phyloP scores from a whole-genome alignment of 495 filamentous ascomycete species.

The Alectoria sarmentosa region DNA sequence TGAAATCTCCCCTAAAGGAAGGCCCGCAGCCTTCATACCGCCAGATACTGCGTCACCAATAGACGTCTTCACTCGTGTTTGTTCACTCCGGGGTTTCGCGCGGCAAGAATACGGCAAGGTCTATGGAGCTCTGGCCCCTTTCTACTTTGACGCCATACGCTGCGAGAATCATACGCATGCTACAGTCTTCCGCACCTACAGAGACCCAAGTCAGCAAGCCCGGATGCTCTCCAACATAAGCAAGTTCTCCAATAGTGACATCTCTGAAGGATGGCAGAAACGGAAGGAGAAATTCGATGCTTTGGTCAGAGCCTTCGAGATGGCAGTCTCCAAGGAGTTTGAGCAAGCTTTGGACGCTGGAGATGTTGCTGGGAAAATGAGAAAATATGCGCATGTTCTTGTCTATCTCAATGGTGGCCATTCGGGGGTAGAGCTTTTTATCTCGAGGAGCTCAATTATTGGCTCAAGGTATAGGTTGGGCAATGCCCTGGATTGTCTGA shows the following conservation, averaged over 20 bases:
- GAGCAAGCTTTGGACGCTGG: slow-evolving; percentile 83
- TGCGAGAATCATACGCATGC: slow-evolving; percentile 72
- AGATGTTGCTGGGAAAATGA: slow-evolving; percentile 85
- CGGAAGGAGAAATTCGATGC: slow-evolving; percentile 61
- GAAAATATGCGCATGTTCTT: slow-evolving; percentile 79
- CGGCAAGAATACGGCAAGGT: slow-evolving; percentile 86
- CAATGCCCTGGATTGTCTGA: slow-evolving; percentile 75
- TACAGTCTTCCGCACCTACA: slow-evolving; percentile 75
- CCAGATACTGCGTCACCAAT: slow-evolving; percentile 55
- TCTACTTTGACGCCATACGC: slow-evolving; percentile 73
- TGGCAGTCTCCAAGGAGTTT: slow-evolving; percentile 82
- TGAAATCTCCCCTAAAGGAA: slow-evolving; percentile 36
- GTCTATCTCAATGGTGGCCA: slow-evolving; percentile 73
- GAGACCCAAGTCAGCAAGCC: slow-evolving; percentile 83
- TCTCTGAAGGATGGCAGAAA: slow-evolving; percentile 61
- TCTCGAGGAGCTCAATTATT: slow-evolving; percentile 80
- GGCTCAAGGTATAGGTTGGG: slow-evolving; percentile 63
- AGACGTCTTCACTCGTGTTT: slow-evolving; percentile 56
- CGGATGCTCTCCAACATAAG: slow-evolving; percentile 75
- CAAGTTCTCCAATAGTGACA: slow-evolving; percentile 73
- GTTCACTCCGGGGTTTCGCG: slow-evolving; percentile 78
- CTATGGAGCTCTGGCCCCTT: slow-evolving; percentile 78
- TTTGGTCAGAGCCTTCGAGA: slow-evolving; percentile 84
- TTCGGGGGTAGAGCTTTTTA: slow-evolving; percentile 73
- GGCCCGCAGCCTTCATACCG: background rate